A percentile compares a stretch with the other conserved stretches of the same genome.
Conservation (phyloP, 2,329 filamentous ascomycete species). For the Arthrobotrys musiformis region DNA sequence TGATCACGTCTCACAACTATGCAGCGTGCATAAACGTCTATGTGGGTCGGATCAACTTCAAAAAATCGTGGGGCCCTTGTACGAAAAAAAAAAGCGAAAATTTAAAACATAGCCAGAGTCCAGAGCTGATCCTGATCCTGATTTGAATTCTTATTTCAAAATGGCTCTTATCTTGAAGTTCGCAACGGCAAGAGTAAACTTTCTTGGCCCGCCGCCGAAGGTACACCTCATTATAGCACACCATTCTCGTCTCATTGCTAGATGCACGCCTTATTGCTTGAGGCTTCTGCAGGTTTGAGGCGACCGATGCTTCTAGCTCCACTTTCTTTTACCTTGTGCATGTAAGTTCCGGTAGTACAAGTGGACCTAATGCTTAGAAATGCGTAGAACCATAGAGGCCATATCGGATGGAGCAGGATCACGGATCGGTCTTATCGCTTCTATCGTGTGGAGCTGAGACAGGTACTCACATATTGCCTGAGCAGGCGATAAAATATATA, state of each 20-base stretch:
- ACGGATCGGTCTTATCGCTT: conserved; percentile 32
- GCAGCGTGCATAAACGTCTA: conserved; percentile 12
- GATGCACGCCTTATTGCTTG: not conserved
- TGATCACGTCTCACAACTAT: conserved; percentile 24
- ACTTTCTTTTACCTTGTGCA: conserved; percentile 13
- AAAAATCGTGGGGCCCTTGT: conserved; percentile 18
- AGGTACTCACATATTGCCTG: conserved; percentile 31
- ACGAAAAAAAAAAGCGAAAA: not conserved
- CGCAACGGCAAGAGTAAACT: not conserved
- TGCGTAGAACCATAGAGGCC: not conserved
- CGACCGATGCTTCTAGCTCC: conserved; percentile 11
- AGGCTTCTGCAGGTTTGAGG: not conserved
- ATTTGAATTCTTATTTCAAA: not conserved
- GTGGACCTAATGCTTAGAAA: not conserved
- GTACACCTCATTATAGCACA: conserved; percentile 23
- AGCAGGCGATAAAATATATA: conserved; percentile 8
- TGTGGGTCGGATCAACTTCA: conserved; percentile 2
- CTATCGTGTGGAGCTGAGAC: conserved; percentile 10
- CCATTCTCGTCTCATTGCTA: conserved; percentile 47
- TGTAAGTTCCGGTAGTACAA: not conserved
- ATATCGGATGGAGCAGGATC: not conserved
- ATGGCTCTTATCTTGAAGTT: conserved; percentile 31
- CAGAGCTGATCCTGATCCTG: not conserved
- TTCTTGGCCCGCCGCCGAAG: not conserved
- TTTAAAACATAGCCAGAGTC: not conserved